A percentile compares a stretch with the other conserved stretches of the same genome.
Conservation (phyloP, 306 rosid genomes). For the Canavalia gladiata region DNA sequence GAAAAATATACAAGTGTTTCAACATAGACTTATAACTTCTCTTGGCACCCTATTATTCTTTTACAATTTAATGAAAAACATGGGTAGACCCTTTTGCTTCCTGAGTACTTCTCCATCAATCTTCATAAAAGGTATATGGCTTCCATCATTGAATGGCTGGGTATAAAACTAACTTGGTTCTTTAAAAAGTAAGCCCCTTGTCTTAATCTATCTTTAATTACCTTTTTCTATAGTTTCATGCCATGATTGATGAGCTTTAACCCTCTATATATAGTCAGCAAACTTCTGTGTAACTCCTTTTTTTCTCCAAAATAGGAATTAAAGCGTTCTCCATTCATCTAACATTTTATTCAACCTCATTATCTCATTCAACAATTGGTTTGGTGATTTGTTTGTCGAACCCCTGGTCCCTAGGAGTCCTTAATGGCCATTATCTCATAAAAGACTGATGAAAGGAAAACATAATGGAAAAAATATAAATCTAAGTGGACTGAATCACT, state of each 20-base stretch:
- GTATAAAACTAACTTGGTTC: neutral
- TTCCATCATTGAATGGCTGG: neutral
- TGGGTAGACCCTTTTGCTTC: neutral
- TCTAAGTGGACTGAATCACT: slow-evolving; percentile 8
- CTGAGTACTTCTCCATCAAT: neutral
- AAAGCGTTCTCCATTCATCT: neutral
- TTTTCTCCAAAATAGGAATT: neutral
- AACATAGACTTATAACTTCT: neutral
- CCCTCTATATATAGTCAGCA: neutral
- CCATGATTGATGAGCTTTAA: neutral
- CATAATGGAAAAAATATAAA: neutral
- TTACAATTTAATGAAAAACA: neutral
- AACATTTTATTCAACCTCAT: neutral
- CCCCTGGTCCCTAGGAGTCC: neutral
- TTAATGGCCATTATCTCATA: slow-evolving; percentile 2
- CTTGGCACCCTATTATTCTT: neutral
- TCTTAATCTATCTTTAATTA: neutral
- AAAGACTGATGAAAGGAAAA: neutral
- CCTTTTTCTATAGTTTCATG: neutral
- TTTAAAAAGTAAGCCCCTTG: neutral
- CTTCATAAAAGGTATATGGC: neutral
- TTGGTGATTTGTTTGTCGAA: neutral
- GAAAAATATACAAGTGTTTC: neutral
- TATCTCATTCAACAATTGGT: neutral
- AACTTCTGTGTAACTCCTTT: neutral